phyloP scores from a whole-genome alignment of 2,329 filamentous ascomycete genomes.

The Leptographium procerum region DNA sequence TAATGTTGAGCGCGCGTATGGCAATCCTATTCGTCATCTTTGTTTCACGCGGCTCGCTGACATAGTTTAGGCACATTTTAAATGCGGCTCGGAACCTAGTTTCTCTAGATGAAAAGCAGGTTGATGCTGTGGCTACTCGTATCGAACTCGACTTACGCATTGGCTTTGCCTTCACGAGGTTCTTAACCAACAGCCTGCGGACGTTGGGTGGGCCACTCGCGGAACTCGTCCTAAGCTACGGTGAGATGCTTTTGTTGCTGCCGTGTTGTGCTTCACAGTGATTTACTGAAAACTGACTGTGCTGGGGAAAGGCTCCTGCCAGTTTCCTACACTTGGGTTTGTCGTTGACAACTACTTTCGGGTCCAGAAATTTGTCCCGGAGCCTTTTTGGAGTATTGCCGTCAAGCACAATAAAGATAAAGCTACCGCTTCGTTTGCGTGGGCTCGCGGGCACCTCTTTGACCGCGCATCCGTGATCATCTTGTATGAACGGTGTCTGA shows the following conservation, averaged over 20 bases:
- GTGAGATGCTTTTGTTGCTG: slow-evolving; percentile 30
- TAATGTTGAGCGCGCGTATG: slow-evolving; percentile 80
- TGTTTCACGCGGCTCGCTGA: not conserved
- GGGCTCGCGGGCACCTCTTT: slow-evolving; percentile 74
- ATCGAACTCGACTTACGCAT: slow-evolving; percentile 91
- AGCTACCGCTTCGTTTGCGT: slow-evolving; percentile 73
- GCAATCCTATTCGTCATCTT: not conserved
- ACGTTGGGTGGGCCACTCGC: slow-evolving; percentile 56
- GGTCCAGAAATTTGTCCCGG: slow-evolving; percentile 86
- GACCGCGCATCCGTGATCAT: slow-evolving; percentile 73
- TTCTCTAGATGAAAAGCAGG: slow-evolving; percentile 72
- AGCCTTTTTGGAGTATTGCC: slow-evolving; percentile 87
- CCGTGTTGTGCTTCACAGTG: not conserved
- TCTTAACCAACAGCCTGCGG: slow-evolving; percentile 71
- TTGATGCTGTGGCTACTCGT: slow-evolving; percentile 74
- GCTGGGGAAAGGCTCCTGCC: slow-evolving; percentile 62
- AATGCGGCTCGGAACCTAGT: slow-evolving; percentile 68
- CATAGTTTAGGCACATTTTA: slow-evolving; percentile 63
- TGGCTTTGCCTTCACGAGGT: slow-evolving; percentile 82
- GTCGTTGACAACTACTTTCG: slow-evolving; percentile 93
- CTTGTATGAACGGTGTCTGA: slow-evolving; percentile 75
- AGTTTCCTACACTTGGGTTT: slow-evolving; percentile 93
- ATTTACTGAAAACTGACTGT: not conserved
- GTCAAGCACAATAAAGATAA: slow-evolving; percentile 66
- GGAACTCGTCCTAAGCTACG: slow-evolving; percentile 66